A percentile compares a stretch with the other conserved stretches of the same genome.
Evolutionary conservation across 2,329 filamentous ascomycete genomes (phyloP).

Genomic region (Fusarium sp.): DNA sequence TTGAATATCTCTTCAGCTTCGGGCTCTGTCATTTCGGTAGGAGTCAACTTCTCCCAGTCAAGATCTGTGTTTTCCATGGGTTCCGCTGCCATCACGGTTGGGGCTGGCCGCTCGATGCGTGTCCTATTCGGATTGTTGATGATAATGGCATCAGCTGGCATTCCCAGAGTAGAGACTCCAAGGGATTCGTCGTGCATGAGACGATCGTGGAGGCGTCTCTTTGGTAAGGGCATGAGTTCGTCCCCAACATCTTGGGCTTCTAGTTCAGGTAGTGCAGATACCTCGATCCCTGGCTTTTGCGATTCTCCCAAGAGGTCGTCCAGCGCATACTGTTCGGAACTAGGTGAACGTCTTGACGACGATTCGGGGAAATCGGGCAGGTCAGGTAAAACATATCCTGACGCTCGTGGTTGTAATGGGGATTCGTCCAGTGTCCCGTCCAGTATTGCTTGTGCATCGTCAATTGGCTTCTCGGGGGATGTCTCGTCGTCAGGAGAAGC

Average conservation of each 20-base stretch:
- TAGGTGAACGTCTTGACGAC: neutral
- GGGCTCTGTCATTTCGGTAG: conserved; percentile 42
- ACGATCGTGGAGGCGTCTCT: conserved; percentile 37
- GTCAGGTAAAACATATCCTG: neutral
- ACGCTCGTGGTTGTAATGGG: neutral
- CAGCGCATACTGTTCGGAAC: neutral
- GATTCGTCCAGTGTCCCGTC: neutral
- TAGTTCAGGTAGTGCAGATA: conserved; percentile 12
- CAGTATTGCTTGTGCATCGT: neutral
- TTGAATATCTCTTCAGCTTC: conserved; percentile 53
- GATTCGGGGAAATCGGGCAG: neutral
- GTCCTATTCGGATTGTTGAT: conserved; percentile 55
- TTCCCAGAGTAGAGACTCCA: conserved; percentile 51
- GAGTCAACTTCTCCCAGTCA: conserved; percentile 50
- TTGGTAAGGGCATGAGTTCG: neutral
- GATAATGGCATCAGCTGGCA: conserved; percentile 59
- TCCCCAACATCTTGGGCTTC: neutral
- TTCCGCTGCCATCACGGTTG: conserved; percentile 36
- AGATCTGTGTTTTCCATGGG: conserved; percentile 26
- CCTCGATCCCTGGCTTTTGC: neutral
- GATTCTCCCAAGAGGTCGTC: neutral
- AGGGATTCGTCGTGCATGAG: conserved; percentile 49
- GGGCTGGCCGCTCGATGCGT: conserved; percentile 27
- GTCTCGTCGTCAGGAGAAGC: neutral
- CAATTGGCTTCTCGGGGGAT: neutral